Conservation (phyloP, 2,329 filamentous ascomycete species). For the Blastomyces emzantsi region DNA sequence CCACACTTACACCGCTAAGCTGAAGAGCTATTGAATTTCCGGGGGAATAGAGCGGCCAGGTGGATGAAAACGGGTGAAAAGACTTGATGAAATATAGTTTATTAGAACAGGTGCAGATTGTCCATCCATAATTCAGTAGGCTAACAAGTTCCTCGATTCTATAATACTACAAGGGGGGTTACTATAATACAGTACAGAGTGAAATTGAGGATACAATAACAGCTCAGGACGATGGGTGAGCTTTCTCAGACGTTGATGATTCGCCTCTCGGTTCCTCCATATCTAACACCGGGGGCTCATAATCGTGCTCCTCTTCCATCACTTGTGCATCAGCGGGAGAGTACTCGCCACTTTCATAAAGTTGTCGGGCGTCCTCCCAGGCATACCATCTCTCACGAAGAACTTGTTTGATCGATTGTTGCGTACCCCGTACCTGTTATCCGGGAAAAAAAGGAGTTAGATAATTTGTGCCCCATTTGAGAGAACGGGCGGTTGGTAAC, state of each 20-base stretch:
- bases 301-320: conserved; percentile 12
- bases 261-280: neutral
- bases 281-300: neutral
- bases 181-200: neutral
- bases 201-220: neutral
- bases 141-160: neutral
- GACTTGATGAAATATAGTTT: neutral
- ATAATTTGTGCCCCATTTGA: neutral
- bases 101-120: neutral
- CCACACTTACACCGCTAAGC: neutral
- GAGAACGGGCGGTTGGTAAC: neutral
- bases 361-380: conserved; percentile 47
- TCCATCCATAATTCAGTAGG: neutral
- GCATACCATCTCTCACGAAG: conserved; percentile 83
- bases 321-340: conserved; percentile 24
- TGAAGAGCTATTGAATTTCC: neutral
- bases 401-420: conserved; percentile 72
- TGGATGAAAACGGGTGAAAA: neutral
- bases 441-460: conserved; percentile 7
- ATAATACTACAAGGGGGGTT: neutral
- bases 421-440: conserved; percentile 63
- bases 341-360: conserved; percentile 31
- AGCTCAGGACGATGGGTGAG: neutral
- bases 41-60: neutral
- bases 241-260: neutral